These are phyloP conservation scores for Neurospora sp. DNA, from an alignment of 495 filamentous ascomycete species.

Conservation along the genomic window DNA sequence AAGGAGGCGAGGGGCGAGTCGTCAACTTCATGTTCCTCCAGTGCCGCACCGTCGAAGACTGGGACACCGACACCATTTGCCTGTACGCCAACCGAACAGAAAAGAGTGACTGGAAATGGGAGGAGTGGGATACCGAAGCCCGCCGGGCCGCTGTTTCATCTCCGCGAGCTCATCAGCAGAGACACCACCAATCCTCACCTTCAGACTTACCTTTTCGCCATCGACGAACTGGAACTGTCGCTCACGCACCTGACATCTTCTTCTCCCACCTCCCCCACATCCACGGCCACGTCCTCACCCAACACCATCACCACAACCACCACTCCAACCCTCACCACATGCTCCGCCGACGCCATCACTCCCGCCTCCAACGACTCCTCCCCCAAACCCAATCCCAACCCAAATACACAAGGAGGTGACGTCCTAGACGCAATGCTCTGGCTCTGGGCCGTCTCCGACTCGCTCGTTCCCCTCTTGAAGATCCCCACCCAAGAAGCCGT, in stretches of 20 bases:
- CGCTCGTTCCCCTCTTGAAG: slow-evolving; percentile 22
- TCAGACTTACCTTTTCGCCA: slow-evolving; percentile 15
- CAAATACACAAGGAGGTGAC: slow-evolving; percentile 4
- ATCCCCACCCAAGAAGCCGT: slow-evolving; percentile 22
- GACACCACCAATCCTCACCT: slow-evolving; percentile 1
- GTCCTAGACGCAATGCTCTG: slow-evolving; percentile 29
- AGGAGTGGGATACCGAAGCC: neutral
- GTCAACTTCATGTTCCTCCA: neutral
- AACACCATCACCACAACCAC: neutral
- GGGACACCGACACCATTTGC: neutral
- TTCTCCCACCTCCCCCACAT: neutral
- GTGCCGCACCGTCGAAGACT: neutral
- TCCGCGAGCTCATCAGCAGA: slow-evolving; percentile 6
- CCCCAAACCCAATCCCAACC: neutral
- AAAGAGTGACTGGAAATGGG: neutral
- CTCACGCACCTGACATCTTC: neutral
- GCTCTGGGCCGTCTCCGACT: slow-evolving; percentile 25
- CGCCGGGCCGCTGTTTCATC: neutral
- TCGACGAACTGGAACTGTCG: slow-evolving; percentile 22
- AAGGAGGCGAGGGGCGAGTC: slow-evolving; percentile 2
- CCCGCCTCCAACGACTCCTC: neutral
- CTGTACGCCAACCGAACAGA: neutral
- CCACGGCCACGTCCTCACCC: neutral
- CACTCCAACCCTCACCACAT: neutral
- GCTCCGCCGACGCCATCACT: neutral